These are phyloP conservation scores for Peronosclerospora sorghi DNA, from an alignment of 352 stramenopile species.

Conservation along the genomic window DNA sequence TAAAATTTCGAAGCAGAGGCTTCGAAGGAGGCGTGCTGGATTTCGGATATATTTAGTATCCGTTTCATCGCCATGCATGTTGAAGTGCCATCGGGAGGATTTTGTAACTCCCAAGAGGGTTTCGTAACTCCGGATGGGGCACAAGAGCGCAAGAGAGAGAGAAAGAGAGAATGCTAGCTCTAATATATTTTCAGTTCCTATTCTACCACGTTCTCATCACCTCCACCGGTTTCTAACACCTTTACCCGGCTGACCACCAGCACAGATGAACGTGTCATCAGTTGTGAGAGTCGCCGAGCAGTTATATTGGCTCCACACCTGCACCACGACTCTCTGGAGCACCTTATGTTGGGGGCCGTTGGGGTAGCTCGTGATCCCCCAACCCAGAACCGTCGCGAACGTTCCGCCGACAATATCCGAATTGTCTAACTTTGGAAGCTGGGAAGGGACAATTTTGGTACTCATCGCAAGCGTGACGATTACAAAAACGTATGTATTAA, in stretches of 20 bases:
- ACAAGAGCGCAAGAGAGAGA: too few relatives aligned
- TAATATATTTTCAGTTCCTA: too few relatives aligned
- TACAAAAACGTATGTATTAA: constrained; percentile 21
- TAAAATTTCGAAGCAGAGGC: too few relatives aligned
- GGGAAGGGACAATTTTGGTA: constrained; percentile 16
- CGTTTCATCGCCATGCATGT: too few relatives aligned
- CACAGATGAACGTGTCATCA: constrained; percentile 15
- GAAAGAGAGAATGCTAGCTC: too few relatives aligned
- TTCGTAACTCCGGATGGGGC: too few relatives aligned
- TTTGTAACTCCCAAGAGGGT: too few relatives aligned
- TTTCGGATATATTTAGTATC: too few relatives aligned
- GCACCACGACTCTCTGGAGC: background rate
- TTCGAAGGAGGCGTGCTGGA: too few relatives aligned
- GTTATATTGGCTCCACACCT: background rate
- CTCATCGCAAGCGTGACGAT: constrained; percentile 18
- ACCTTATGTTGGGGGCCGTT: constrained; percentile 2
- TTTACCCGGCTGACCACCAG: constrained; percentile 14
- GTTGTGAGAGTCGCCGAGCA: constrained; percentile 9
- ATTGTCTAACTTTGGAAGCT: constrained; percentile 11
- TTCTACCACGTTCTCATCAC: too few relatives aligned
- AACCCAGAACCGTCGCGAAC: constrained; percentile 13
- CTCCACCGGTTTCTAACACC: too few relatives aligned
- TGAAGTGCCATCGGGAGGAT: too few relatives aligned
- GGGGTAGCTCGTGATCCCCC: constrained; percentile 10
- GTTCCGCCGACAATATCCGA: constrained; percentile 7